phyloP scores from a whole-genome alignment of 169 alveolate genomes.

The Eimeria maxima region DNA sequence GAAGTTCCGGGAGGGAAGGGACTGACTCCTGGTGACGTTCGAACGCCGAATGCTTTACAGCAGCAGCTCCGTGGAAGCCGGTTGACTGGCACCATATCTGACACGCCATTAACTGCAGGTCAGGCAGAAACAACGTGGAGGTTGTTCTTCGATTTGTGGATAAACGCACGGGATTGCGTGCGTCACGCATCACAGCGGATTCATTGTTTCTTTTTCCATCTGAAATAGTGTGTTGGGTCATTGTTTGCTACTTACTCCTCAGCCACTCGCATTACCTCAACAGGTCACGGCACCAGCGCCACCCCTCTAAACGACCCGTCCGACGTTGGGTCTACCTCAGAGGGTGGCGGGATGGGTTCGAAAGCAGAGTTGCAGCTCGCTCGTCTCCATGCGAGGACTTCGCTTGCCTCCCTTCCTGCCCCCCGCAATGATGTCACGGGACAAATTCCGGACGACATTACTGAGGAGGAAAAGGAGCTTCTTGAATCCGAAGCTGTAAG shows the following conservation, averaged over 20 bases:
- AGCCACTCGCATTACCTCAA: slow-evolving; percentile 66
- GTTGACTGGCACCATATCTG: slow-evolving; percentile 75
- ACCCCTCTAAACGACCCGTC: slow-evolving; percentile 66
- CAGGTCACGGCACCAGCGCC: slow-evolving; percentile 77
- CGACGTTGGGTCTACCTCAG: slow-evolving; percentile 70
- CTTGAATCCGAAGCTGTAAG: slow-evolving; percentile 74
- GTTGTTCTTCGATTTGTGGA: neutral
- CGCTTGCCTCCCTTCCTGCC: slow-evolving; percentile 75
- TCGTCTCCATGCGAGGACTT: slow-evolving; percentile 63
- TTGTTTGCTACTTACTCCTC: neutral
- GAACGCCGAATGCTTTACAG: slow-evolving; percentile 68
- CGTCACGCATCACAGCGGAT: neutral
- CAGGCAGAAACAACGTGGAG: neutral
- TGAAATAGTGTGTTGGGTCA: neutral
- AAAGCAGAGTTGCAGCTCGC: slow-evolving; percentile 72
- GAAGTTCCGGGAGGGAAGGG: slow-evolving; percentile 55
- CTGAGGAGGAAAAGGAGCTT: slow-evolving; percentile 68
- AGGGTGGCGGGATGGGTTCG: slow-evolving; percentile 76
- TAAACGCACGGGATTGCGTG: neutral
- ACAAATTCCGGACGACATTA: slow-evolving; percentile 56
- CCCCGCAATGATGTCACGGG: slow-evolving; percentile 75
- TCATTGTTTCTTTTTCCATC: neutral
- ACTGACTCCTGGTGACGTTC: slow-evolving; percentile 69
- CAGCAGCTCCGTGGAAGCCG: slow-evolving; percentile 77
- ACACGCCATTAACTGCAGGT: slow-evolving; percentile 73